phyloP scores from a whole-genome alignment of 805 yeast genomes.

The Vanderwaltozyma polyspora region DNA sequence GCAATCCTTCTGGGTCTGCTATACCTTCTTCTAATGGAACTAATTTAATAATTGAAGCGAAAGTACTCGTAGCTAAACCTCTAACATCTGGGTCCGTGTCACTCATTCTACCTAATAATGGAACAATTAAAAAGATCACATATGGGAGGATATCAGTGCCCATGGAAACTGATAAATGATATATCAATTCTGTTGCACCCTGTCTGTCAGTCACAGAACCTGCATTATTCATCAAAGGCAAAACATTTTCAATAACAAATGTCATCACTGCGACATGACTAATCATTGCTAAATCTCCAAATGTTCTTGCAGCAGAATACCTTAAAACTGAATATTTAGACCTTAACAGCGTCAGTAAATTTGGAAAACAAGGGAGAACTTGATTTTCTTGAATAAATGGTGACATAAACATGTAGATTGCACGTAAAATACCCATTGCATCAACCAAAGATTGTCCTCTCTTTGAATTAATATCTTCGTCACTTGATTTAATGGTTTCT shows the following conservation, averaged over 20 bases:
- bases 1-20: slow-evolving; percentile 88
- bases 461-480: slow-evolving; percentile 30
- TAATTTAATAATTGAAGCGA: slow-evolving; percentile 88
- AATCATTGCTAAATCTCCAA: slow-evolving; percentile 65
- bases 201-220: slow-evolving; percentile 63
- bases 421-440: slow-evolving; percentile 70
- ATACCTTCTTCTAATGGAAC: slow-evolving; percentile 97
- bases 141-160: slow-evolving; percentile 85
- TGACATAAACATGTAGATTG: slow-evolving; percentile 55
- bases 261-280: slow-evolving; percentile 66
- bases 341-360: slow-evolving; percentile 41
- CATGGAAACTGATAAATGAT: slow-evolving; percentile 77
- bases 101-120: slow-evolving; percentile 95
- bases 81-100: slow-evolving; percentile 86
- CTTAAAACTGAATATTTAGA: slow-evolving; percentile 75
- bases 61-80: slow-evolving; percentile 83
- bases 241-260: slow-evolving; percentile 58
- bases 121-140: slow-evolving; percentile 89
- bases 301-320: slow-evolving; percentile 80
- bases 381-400: slow-evolving; percentile 34
- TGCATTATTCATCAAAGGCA: slow-evolving; percentile 75
- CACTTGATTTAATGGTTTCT: slow-evolving; percentile 22
- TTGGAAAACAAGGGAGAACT: slow-evolving; percentile 37
- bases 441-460: slow-evolving; percentile 77
- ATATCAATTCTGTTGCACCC: slow-evolving; percentile 87